Evolutionary conservation across 2,329 filamentous ascomycete genomes (phyloP).

Genomic region (Epichloe sibirici): DNA sequence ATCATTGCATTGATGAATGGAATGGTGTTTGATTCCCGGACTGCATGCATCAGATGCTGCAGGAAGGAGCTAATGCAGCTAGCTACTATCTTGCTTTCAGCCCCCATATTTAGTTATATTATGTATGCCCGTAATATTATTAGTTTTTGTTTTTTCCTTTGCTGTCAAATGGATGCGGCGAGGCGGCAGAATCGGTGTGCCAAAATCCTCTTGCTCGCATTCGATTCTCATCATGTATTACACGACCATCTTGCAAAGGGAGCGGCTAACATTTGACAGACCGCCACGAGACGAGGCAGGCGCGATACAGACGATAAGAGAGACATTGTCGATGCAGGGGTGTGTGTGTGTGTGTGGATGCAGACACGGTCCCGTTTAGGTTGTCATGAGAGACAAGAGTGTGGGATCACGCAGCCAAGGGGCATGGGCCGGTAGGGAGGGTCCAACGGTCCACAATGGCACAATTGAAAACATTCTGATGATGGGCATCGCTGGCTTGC

Average conservation of each 20-base stretch:
- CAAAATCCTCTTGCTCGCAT: neutral
- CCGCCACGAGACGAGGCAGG: neutral
- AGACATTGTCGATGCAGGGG: neutral
- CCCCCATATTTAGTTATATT: neutral
- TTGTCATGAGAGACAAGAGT: conserved; percentile 4
- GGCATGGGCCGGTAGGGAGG: neutral
- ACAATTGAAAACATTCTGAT: neutral
- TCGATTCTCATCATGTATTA: neutral
- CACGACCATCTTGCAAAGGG: too few species aligned
- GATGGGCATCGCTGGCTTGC: neutral
- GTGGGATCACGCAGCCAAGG: conserved; percentile 3
- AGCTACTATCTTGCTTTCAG: neutral
- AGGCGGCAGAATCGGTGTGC: neutral
- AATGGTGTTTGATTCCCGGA: neutral
- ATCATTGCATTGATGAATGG: too few species aligned
- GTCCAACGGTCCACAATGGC: neutral
- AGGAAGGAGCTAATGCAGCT: neutral
- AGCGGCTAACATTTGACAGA: neutral
- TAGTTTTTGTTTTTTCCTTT: too few species aligned
- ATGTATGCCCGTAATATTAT: too few species aligned
- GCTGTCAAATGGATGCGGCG: neutral
- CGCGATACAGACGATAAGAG: neutral
- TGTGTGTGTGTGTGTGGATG: neutral
- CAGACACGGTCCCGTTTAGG: neutral
- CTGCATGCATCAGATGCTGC: neutral